These are phyloP conservation scores for Termitomyces titanicus DNA, from an alignment of 768 basidiomycete genomes.

Conservation along the genomic window DNA sequence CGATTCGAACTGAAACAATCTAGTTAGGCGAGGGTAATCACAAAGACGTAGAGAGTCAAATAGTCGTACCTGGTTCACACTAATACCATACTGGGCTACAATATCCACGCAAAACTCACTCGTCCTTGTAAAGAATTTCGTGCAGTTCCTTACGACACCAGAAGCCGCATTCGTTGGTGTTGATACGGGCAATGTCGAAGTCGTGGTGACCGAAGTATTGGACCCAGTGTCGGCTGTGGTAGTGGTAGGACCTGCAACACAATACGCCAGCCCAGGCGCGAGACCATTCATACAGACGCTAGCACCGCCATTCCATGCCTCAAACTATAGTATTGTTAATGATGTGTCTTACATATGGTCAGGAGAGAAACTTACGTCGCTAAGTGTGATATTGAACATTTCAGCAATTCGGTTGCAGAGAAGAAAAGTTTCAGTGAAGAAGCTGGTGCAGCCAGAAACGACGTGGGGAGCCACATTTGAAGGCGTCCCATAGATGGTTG, in stretches of 20 bases:
- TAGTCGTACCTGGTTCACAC: not conserved
- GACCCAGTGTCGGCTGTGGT: not conserved
- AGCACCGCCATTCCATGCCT: slow-evolving; percentile 5
- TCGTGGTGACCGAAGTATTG: not conserved
- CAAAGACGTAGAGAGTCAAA: not conserved
- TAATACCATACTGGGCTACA: not conserved
- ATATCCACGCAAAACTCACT: slow-evolving; percentile 1
- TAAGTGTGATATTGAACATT: slow-evolving; percentile 5
- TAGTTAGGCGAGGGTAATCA: not conserved
- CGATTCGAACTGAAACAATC: slow-evolving; percentile 1
- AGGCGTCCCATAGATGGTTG: too few relatives aligned
- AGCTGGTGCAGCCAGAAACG: slow-evolving; percentile 4
- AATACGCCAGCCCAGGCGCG: not conserved
- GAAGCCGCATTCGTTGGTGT: slow-evolving; percentile 3
- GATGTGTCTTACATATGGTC: not conserved
- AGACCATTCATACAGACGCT: slow-evolving; percentile 1
- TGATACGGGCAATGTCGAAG: not conserved
- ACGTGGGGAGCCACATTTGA: slow-evolving; percentile 1
- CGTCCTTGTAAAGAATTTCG: slow-evolving; percentile 5
- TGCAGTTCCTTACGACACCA: slow-evolving; percentile 2
- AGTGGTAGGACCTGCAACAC: not conserved
- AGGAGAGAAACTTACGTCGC: not conserved
- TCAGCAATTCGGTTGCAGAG: slow-evolving; percentile 6
- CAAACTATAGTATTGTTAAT: not conserved
- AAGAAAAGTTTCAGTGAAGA: slow-evolving; percentile 10